A percentile compares a stretch with the other conserved stretches of the same genome.
Evolutionary conservation across 2,329 filamentous ascomycete species (phyloP).

Genomic region (Fusarium keratoplasticum): DNA sequence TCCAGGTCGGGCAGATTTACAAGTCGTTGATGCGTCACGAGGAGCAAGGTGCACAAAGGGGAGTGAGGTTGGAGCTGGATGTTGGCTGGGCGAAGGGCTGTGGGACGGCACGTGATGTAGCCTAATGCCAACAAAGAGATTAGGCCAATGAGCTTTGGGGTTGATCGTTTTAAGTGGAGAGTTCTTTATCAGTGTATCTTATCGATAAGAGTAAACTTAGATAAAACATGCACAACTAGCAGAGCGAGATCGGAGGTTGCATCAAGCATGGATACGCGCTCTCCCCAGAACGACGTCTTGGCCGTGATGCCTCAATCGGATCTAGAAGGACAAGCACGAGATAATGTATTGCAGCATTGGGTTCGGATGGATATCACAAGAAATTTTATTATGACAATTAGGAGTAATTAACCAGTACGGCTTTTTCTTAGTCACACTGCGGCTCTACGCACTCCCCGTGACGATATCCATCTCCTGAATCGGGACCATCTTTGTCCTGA

Average conservation of each 20-base stretch:
- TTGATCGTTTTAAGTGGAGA: not conserved
- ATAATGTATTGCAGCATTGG: not conserved
- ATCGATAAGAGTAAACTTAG: not conserved
- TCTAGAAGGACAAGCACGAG: not conserved
- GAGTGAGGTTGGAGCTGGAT: not conserved
- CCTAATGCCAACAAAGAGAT: not conserved
- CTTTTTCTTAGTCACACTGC: not conserved
- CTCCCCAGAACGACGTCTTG: not conserved
- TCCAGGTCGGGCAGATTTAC: not conserved
- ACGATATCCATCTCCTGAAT: slow-evolving; percentile 3
- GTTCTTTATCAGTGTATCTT: not conserved
- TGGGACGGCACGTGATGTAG: not conserved
- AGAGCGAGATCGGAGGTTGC: not conserved
- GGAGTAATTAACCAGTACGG: not conserved
- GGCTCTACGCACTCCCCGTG: not conserved
- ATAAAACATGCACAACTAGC: not conserved
- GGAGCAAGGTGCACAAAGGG: not conserved
- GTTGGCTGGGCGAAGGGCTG: not conserved
- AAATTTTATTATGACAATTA: not conserved
- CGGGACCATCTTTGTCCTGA: slow-evolving; percentile 1
- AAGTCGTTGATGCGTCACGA: not conserved
- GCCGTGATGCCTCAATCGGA: not conserved
- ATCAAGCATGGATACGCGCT: not conserved
- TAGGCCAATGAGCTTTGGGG: not conserved
- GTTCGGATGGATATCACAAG: not conserved